A percentile compares a stretch with the other conserved stretches of the same genome.
Conservation (phyloP, 2,329 filamentous ascomycete species). For the Venturiaceae sp. region DNA sequence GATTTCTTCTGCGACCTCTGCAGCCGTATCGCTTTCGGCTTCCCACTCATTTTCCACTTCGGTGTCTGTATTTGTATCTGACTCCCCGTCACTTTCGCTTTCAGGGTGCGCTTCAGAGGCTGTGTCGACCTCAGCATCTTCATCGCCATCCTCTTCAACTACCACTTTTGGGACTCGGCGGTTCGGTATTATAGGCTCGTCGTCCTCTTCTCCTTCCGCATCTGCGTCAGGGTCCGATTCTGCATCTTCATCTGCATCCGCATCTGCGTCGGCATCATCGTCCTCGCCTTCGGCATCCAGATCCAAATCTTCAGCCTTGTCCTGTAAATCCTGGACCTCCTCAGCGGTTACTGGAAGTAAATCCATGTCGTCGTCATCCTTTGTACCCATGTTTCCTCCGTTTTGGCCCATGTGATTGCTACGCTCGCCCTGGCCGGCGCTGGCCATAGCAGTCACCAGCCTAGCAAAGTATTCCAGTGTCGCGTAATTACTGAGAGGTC, state of each 20-base stretch:
- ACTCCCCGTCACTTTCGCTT: constrained; percentile 20
- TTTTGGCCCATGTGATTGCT: constrained; percentile 21
- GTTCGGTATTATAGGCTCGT: constrained; percentile 21
- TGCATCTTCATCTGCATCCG: constrained; percentile 33
- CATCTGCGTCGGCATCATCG: constrained; percentile 36
- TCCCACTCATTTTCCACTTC: constrained; percentile 48
- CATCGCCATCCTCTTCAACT: constrained; percentile 26
- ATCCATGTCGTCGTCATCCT: constrained; percentile 22
- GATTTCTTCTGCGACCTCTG: constrained; percentile 46
- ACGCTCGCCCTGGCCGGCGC: constrained; percentile 32
- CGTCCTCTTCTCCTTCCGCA: constrained; percentile 35
- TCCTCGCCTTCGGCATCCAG: constrained; percentile 21
- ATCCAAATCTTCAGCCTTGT: constrained; percentile 19
- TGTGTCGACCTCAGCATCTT: constrained; percentile 20
- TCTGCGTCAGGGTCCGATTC: constrained; percentile 25
- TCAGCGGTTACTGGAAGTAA: constrained; percentile 12
- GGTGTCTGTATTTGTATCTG: constrained; percentile 36
- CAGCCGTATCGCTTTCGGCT: constrained; percentile 42
- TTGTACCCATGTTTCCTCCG: neutral
- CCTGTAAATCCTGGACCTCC: constrained; percentile 6
- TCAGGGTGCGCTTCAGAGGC: constrained; percentile 24
- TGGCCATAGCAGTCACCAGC: constrained; percentile 29
- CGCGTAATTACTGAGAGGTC: constrained; percentile 3
- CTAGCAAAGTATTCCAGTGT: constrained; percentile 17
- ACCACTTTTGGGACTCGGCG: constrained; percentile 13